Percentiles rank a stretch among this genome's conserved stretches.
These are phyloP conservation scores for Aspergillus cavernicola DNA, from an alignment of 495 filamentous ascomycete genomes.

Conservation along the genomic window DNA sequence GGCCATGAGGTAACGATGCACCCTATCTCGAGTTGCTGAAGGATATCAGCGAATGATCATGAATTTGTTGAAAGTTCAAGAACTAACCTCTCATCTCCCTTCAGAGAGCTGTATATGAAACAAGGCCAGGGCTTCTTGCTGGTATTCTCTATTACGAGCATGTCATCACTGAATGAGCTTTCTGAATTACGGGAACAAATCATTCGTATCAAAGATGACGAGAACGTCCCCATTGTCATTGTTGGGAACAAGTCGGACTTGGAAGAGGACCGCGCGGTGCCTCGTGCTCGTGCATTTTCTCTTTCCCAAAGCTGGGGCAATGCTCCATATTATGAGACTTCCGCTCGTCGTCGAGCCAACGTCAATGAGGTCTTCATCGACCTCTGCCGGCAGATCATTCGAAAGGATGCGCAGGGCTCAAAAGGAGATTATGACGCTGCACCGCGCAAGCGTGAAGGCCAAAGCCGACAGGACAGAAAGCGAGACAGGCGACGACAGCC, in stretches of 20 bases:
- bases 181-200: slow-evolving; percentile 91
- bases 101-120: slow-evolving; percentile 94
- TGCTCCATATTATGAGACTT: slow-evolving; percentile 93
- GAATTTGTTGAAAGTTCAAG: slow-evolving; percentile 2
- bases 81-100: slow-evolving; percentile 16
- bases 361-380: slow-evolving; percentile 96
- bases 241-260: slow-evolving; percentile 98
- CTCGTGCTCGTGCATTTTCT: slow-evolving; percentile 77
- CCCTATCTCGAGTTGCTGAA: neutral
- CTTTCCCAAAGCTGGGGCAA: slow-evolving; percentile 85
- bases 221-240: slow-evolving; percentile 87
- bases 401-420: slow-evolving; percentile 56
- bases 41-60: slow-evolving; percentile 1
- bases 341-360: slow-evolving; percentile 77
- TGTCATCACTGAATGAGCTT: slow-evolving; percentile 80
- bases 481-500: slow-evolving; percentile 25
- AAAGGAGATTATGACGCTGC: slow-evolving; percentile 33
- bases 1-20: slow-evolving; percentile 61
- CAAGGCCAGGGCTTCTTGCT: slow-evolving; percentile 93
- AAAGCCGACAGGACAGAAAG: slow-evolving; percentile 31
- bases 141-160: slow-evolving; percentile 93
- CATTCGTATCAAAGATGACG: slow-evolving; percentile 93
- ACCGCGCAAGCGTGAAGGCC: slow-evolving; percentile 35
- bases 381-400: slow-evolving; percentile 87
- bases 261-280: slow-evolving; percentile 84